Conservation (phyloP, 805 yeast genomes). For the Sungouiella blattae region DNA sequence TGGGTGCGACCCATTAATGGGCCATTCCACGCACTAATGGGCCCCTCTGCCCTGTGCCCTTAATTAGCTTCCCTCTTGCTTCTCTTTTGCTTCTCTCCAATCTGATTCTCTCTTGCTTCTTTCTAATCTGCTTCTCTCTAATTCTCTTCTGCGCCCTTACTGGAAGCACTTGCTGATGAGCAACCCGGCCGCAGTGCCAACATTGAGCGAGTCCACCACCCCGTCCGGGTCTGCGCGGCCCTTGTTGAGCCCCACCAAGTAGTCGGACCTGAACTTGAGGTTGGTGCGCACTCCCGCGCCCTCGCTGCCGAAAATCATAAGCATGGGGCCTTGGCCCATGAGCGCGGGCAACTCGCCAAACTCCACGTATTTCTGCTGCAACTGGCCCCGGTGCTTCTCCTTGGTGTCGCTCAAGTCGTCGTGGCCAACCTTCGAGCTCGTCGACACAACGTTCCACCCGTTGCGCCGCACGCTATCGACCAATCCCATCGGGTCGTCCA, state of each 20-base stretch:
- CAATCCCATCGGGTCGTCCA: conserved; percentile 58
- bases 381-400: conserved; percentile 26
- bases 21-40: too few relatives aligned
- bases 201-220: conserved; percentile 76
- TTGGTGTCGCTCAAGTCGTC: conserved; percentile 19
- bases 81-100: too few relatives aligned
- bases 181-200: conserved; percentile 83
- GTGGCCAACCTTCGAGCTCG: conserved; percentile 41
- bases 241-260: conserved; percentile 39
- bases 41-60: too few relatives aligned
- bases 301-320: conserved; percentile 82
- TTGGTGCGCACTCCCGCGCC: conserved; percentile 77
- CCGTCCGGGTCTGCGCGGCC: conserved; percentile 24
- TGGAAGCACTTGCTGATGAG: conserved; percentile 35
- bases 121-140: too few relatives aligned
- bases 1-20: too few relatives aligned
- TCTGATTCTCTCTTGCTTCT: too few relatives aligned
- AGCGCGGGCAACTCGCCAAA: conserved; percentile 42
- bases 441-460: conserved; percentile 72
- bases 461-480: conserved; percentile 51
- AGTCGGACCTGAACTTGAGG: conserved; percentile 56
- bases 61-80: too few relatives aligned
- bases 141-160: conserved; percentile 1
- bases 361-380: conserved; percentile 34
- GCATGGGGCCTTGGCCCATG: conserved; percentile 50